Evolutionary conservation across 2,329 filamentous ascomycete species (phyloP).

Genomic region (Exophiala calicioides): DNA sequence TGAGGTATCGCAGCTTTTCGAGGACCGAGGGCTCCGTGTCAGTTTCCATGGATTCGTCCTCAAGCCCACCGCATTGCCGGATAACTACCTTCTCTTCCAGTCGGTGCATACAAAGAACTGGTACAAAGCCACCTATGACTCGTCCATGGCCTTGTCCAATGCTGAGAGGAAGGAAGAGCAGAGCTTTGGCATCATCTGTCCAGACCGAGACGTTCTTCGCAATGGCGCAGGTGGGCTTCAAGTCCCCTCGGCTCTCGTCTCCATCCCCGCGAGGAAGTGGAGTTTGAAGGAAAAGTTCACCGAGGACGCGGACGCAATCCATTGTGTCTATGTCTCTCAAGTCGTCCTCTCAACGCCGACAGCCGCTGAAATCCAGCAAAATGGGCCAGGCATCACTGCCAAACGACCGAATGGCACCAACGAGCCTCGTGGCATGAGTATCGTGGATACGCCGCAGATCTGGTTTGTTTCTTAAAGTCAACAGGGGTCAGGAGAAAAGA

Average conservation of each 20-base stretch:
- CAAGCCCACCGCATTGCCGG: constrained; percentile 2
- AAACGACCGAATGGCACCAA: constrained; percentile 3
- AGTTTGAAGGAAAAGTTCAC: constrained; percentile 9
- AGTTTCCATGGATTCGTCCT: constrained; percentile 12
- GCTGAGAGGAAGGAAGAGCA: not conserved
- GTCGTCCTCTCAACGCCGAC: constrained; percentile 10
- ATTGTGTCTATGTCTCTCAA: constrained; percentile 11
- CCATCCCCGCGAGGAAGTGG: constrained; percentile 5
- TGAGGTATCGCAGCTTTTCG: constrained; percentile 5
- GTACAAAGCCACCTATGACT: constrained; percentile 11
- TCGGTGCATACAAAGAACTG: constrained; percentile 10
- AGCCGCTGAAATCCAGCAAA: not conserved
- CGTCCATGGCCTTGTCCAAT: not conserved
- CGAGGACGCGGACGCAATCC: constrained; percentile 1
- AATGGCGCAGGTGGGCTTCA: constrained; percentile 6
- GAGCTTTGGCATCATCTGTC: constrained; percentile 6
- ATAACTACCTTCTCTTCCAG: constrained; percentile 6
- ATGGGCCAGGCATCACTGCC: not conserved
- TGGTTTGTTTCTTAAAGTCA: constrained; percentile 9
- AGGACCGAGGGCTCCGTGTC: constrained; percentile 6
- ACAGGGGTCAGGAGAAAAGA: too few relatives aligned
- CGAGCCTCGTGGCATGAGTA: constrained; percentile 9
- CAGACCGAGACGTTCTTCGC: constrained; percentile 2
- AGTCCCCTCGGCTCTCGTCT: constrained; percentile 10
- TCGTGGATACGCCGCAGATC: constrained; percentile 10